phyloP scores from a whole-genome alignment of 352 stramenopile species.

The Nothophytophthora sp. region DNA sequence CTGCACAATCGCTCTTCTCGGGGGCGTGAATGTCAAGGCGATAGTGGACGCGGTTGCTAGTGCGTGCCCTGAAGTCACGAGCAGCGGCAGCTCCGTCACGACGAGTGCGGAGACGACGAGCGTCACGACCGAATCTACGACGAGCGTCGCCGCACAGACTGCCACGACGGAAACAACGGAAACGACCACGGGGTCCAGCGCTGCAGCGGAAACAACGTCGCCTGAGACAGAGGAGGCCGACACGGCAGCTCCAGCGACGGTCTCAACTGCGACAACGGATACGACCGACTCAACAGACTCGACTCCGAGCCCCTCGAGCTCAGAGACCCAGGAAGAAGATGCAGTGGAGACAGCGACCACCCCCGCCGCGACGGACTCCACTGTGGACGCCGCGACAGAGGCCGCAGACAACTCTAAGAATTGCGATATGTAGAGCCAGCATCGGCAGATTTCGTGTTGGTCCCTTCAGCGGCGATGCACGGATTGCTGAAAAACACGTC shows the following conservation, averaged over 20 bases:
- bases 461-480: too few species aligned
- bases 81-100: background rate
- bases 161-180: too few species aligned
- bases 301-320: too few species aligned
- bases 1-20: slow-evolving; percentile 42
- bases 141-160: too few species aligned
- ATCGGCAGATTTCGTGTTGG: too few species aligned
- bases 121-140: background rate
- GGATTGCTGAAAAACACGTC: too few species aligned
- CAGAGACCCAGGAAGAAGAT: too few species aligned
- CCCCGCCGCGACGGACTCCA: too few species aligned
- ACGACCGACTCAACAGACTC: background rate
- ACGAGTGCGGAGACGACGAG: background rate
- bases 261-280: background rate
- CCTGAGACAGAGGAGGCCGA: background rate
- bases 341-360: too few species aligned
- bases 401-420: background rate
- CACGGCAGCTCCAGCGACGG: background rate
- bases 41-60: slow-evolving; percentile 13
- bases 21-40: slow-evolving; percentile 47
- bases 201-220: background rate
- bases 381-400: background rate
- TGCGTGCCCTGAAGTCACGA: slow-evolving; percentile 2
- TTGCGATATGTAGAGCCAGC: background rate
- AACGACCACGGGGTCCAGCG: background rate